Conservation (phyloP, 805 yeast genomes). For the Danielozyma ontarioensis region DNA sequence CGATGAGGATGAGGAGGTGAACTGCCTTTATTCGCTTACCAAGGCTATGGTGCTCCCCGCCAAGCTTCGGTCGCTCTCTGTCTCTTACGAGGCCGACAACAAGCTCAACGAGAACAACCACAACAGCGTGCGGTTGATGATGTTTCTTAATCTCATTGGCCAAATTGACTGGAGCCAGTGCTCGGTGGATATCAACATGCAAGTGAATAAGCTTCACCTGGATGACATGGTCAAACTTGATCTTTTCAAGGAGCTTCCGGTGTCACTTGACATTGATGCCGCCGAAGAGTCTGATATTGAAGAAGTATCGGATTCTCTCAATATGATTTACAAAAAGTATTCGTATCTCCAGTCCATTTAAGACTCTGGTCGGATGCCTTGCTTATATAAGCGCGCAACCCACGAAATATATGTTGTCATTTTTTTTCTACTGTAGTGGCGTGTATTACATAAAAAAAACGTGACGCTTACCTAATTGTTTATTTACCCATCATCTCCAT, state of each 20-base stretch:
- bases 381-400: too few species aligned
- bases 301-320: background rate
- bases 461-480: background rate
- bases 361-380: too few species aligned
- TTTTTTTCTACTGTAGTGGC: background rate
- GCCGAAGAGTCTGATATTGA: background rate
- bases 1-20: too few species aligned
- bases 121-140: constrained; percentile 9
- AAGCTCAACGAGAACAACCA: constrained; percentile 2
- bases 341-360: too few species aligned
- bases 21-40: constrained; percentile 4
- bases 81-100: constrained; percentile 8
- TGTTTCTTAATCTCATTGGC: constrained; percentile 6
- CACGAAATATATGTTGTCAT: background rate
- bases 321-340: background rate
- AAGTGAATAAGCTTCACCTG: constrained; percentile 7
- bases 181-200: constrained; percentile 2
- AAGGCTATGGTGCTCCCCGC: constrained; percentile 4
- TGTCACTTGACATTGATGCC: constrained; percentile 3
- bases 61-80: constrained; percentile 4
- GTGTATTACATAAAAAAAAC: too few species aligned
- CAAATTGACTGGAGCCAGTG: constrained; percentile 10
- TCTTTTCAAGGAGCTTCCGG: constrained; percentile 10
- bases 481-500: background rate
- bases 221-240: constrained; percentile 7